A percentile compares a stretch with the other conserved stretches of the same genome.
Conservation (phyloP, 768 basidiomycete species). For the Neoboletus subvelutipes region DNA sequence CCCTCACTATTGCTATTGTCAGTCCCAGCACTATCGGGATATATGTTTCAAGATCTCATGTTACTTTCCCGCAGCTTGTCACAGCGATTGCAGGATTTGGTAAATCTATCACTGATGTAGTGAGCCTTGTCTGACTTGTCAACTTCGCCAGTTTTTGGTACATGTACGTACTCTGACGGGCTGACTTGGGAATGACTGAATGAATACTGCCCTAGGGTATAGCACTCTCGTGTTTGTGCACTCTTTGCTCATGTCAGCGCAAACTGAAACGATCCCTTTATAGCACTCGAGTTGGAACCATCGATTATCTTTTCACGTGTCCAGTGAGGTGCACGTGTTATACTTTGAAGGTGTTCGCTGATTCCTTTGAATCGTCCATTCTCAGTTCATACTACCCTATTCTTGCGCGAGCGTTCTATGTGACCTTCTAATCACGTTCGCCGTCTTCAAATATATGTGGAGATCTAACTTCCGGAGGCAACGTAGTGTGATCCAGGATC, state of each 20-base stretch:
- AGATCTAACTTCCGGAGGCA: slow-evolving; percentile 6
- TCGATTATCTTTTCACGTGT: background rate
- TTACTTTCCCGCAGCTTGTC: background rate
- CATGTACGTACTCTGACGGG: slow-evolving; percentile 4
- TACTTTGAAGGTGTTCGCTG: background rate
- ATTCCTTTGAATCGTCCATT: background rate
- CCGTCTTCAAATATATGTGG: slow-evolving; percentile 19
- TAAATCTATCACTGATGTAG: background rate
- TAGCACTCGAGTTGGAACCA: slow-evolving; percentile 4
- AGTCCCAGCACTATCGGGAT: background rate
- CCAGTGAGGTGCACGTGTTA: slow-evolving; percentile 3
- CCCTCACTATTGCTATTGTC: slow-evolving; percentile 8
- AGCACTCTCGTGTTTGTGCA: slow-evolving; percentile 1
- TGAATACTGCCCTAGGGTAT: background rate
- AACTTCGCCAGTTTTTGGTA: slow-evolving; percentile 2
- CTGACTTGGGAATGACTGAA: background rate
- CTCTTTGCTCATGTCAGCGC: background rate
- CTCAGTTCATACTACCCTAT: slow-evolving; percentile 1
- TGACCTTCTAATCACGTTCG: slow-evolving; percentile 3
- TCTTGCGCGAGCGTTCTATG: background rate
- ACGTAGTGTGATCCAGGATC: slow-evolving; percentile 5
- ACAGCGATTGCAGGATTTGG: background rate
- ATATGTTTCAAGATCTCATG: background rate
- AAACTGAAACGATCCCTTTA: background rate
- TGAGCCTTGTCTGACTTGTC: background rate